Evolutionary conservation across 352 stramenopile species (phyloP), one percentile per base, ranked within the genome.

Genomic region (Phytophthora cajani): DNA sequence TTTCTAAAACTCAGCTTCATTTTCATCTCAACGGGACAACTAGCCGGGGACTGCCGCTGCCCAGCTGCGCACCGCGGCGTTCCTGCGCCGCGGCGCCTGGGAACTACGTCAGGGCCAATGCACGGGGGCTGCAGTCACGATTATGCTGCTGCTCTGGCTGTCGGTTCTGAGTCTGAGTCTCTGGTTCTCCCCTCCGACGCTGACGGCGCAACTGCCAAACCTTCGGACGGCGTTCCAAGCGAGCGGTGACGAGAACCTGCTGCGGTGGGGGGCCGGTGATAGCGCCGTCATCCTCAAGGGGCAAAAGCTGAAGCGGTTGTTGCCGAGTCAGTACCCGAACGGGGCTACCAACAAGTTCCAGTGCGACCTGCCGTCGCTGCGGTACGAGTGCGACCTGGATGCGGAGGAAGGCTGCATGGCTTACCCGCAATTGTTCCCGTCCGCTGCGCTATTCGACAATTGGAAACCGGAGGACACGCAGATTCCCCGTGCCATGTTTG

Each of bases 401-500:
- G 32, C 36, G 9, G 62, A 59, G 3, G 21, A 59, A 17, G 84
- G 82, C 9, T 91, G 84, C 53, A 68, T 64, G 25, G 75, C 77
- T 44, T 96, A 96, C 55, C 87, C 87, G 21, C 83, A 91, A 52
- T 69, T 88, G 40, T 92, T 90, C 68, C 78, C 86, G 7, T 86
- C 87, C 30, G 72, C 76, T 32, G 86, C 94, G 2, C 64, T 97
- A 12, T 81, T 97, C 12, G 69, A 65, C 19, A 92, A 97, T 67
- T 97, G 91, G 91, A 91, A 90, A 10, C 77, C 87, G 1, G 80
- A 96, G 49, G 62, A 85, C 21, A 78, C 83, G 1, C 67, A 69
- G 12, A 32, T 58, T 19, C 84, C 84, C 0, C 42, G n/a, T n/a
- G 60, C 54, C 25, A 77, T 82, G 21, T 91, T 85, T 52, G 71